A percentile compares a stretch with the other conserved stretches of the same genome.
Evolutionary conservation across 2,329 filamentous ascomycete genomes (phyloP).

Genomic region (Penicillium sp.): DNA sequence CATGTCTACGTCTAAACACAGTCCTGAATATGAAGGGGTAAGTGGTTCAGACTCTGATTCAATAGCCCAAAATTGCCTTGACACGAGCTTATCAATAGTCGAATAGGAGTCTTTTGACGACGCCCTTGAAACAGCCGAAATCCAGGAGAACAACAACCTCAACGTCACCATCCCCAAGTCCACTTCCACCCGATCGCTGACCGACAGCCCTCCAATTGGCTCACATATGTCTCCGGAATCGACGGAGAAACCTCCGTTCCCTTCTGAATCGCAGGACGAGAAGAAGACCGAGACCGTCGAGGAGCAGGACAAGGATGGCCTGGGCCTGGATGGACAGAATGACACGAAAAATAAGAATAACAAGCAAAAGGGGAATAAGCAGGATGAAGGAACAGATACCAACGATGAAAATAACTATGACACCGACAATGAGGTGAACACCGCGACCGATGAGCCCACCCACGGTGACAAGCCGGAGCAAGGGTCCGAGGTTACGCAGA

Average conservation of each 20-base stretch:
- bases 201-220: constrained; percentile 42
- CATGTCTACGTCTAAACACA: constrained; percentile 40
- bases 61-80: constrained; percentile 5
- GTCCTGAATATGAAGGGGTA: constrained; percentile 44
- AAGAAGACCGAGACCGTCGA: constrained; percentile 13
- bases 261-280: constrained; percentile 27
- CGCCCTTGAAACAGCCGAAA: constrained; percentile 52
- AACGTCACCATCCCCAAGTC: constrained; percentile 32
- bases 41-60: constrained; percentile 14
- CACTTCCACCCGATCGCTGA: constrained; percentile 62
- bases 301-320: background rate
- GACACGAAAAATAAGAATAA: constrained; percentile 14
- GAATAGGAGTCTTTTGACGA: constrained; percentile 77
- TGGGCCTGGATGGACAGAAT: constrained; percentile 6
- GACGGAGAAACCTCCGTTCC: constrained; percentile 29
- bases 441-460: constrained; percentile 19
- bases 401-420: constrained; percentile 15
- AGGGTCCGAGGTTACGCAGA: constrained; percentile 4
- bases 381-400: constrained; percentile 1
- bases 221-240: constrained; percentile 37
- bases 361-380: background rate
- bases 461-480: constrained; percentile 14
- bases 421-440: constrained; percentile 12
- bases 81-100: constrained; percentile 6
- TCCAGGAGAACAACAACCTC: constrained; percentile 22